Evolutionary conservation across 164 flowering plant genomes (phyloP), one percentile per base, ranked within the genome.

Genomic region (Magnolia officinalis): DNA sequence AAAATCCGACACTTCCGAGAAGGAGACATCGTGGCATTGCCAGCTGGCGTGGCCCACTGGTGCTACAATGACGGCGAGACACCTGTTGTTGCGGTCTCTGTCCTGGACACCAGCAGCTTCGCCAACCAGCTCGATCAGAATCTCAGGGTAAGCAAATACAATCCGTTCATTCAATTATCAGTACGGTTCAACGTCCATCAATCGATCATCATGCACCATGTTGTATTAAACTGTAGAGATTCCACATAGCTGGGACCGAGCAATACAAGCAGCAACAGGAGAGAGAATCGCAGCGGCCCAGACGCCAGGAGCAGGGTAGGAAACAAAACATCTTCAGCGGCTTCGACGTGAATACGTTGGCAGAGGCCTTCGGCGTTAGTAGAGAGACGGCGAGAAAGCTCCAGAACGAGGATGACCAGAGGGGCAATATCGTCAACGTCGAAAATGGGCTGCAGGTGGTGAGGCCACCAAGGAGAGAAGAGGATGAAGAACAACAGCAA

Each of bases 91-190:
- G 50, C 64, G 0, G 78, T 83, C 26, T 66, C 68, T 14, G 14
- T 87, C 64, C n/a, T 61, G 7, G 84, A 87, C 74, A 78, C 78
- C 8, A 58, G 68, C 77, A 87, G 80, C 81, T 11, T 63, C 10
- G 78, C 45, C 24, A 88, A 88, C 79, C 91, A 88, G 70, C 89
- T 88, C 14, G 88, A 88, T 45, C 66, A n/a, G 11, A 77, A 45
- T 6, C 65, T 50, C 21, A 84, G 88, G 76, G 91, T 88, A 77
- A 55, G 75, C 59, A 14, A 59, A 14, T 37, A 3, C 45, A 5
- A 5, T 37, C 45, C 6, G 45, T 37, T 3, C 45, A 37, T 37
- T 37, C 45, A 37, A 37, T 37, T 37, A 37, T 37, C 45, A 5
- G 4, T 5, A 37, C 6, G 45, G 45, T 37, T 37, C 45, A 37